Evolutionary conservation across 805 yeast genomes (phyloP), one percentile per base, ranked within the genome.

Genomic region (Tetrapisispora pingtungensis): DNA sequence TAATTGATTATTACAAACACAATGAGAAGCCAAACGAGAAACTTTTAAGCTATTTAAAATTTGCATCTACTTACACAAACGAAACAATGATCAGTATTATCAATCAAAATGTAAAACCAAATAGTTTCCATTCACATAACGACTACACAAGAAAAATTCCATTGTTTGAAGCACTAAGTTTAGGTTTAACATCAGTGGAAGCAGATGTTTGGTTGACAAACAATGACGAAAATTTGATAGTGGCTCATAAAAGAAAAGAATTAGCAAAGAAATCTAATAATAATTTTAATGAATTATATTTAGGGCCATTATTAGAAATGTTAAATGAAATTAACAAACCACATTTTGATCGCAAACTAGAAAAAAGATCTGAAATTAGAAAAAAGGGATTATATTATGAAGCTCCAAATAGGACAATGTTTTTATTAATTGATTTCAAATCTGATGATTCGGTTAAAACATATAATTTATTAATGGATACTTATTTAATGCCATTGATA

Each of bases 81-180:
- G 26, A 27, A 12, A 27, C 40, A 18, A 20, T 41, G 38, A 10
- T 31, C 14, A 34, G 35, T 43, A 10, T 37, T 5, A 12, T 59
- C 34, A 59, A 58, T 19, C 53, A 49, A 37, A 50, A 55, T 41
- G 59, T 58, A 3, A 45, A 46, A 3, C 55, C 54, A 3, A 24
- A 55, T 7, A 42, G 52, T 6, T 65, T 80, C 24, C 87, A 81
- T 54, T 77, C 84, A 0, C 87, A 81, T 56, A 81, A 81, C 53
- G 86, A 81, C 56, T 81, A 81, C 58, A 77, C 82, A 81, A 63
- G 85, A 53, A 46, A 54, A 3, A 54, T 64, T 4, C 85, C 86
- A 0, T 64, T 81, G 4, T 68, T 74, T 41, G 81, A 79, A 49
- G 85, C 84, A 0, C 57, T 71, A 13, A 51, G 56, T 6, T 49